phyloP scores from a whole-genome alignment of 305 asterid species.

The Plantago rigida region DNA sequence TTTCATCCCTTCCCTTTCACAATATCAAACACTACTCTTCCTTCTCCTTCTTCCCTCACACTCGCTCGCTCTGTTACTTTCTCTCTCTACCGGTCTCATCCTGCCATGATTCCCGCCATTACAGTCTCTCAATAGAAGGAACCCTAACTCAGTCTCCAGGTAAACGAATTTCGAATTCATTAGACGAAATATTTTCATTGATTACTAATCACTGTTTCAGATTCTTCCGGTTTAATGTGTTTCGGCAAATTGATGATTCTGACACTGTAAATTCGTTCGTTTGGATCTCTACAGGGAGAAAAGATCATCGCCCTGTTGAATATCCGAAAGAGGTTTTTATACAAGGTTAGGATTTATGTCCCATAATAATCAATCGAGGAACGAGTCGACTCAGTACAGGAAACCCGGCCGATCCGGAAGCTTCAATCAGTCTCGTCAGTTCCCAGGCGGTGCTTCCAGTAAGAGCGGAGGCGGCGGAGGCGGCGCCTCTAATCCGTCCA shows the following conservation, averaged over 20 bases:
- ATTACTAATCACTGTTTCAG: slow-evolving; percentile 4
- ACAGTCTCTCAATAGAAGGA: slow-evolving; percentile 29
- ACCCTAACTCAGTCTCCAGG: slow-evolving; percentile 48
- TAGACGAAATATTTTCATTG: slow-evolving; percentile 8
- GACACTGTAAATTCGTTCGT: slow-evolving; percentile 27
- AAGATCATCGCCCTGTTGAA: slow-evolving; percentile 18
- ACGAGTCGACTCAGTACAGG: slow-evolving; percentile 49
- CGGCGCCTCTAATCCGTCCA: slow-evolving; percentile 46
- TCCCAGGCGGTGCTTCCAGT: slow-evolving; percentile 39
- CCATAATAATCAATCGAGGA: slow-evolving; percentile 53
- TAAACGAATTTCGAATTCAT: slow-evolving; percentile 12
- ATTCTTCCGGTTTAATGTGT: slow-evolving; percentile 18
- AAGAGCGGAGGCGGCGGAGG: slow-evolving; percentile 57
- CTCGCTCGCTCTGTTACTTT: slow-evolving; percentile 10
- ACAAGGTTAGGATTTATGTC: slow-evolving; percentile 50
- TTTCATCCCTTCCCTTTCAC: neutral
- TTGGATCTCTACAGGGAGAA: slow-evolving; percentile 41
- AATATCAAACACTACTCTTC: neutral
- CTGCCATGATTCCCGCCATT: slow-evolving; percentile 53
- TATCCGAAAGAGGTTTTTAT: slow-evolving; percentile 27
- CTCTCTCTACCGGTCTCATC: slow-evolving; percentile 21
- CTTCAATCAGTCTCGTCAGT: slow-evolving; percentile 50
- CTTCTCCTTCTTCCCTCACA: slow-evolving; percentile 2
- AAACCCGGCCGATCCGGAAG: slow-evolving; percentile 56
- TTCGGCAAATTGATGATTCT: slow-evolving; percentile 6